Evolutionary conservation across 1,284 basidiomycete genomes (phyloP).

Genomic region (Puccinia novopanici): DNA sequence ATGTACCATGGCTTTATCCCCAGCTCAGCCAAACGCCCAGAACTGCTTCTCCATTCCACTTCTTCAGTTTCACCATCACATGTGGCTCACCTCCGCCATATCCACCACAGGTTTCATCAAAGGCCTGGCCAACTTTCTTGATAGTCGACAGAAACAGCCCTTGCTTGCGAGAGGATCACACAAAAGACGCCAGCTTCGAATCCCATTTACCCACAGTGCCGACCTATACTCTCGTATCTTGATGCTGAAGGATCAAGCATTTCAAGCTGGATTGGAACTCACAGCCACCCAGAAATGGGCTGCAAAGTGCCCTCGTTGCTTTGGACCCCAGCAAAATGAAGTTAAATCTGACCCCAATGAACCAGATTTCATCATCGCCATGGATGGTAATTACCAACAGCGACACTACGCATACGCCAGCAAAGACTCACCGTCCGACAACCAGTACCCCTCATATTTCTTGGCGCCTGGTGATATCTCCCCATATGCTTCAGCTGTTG

Average conservation of each 20-base stretch:
- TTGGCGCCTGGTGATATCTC: background rate
- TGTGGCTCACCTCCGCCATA: background rate
- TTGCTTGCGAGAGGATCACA: background rate
- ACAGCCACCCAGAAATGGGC: background rate
- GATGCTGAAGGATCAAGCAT: background rate
- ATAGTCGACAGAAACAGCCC: background rate
- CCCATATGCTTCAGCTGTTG: background rate
- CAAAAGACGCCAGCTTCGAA: background rate
- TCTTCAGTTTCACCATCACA: constrained; percentile 20
- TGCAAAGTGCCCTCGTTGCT: too few relatives aligned
- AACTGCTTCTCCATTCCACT: constrained; percentile 22
- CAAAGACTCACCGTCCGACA: background rate
- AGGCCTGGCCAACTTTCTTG: background rate
- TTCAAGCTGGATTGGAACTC: background rate
- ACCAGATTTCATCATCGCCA: background rate
- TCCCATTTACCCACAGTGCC: background rate
- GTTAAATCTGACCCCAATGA: background rate
- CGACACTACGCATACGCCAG: too few relatives aligned
- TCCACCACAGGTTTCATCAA: background rate
- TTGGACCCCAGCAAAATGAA: background rate
- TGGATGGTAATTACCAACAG: background rate
- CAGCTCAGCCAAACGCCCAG: background rate
- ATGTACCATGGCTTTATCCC: constrained; percentile 5
- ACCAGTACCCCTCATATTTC: background rate
- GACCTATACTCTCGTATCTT: background rate